phyloP scores from a whole-genome alignment of 2,329 filamentous ascomycete species.

The Tolypocladium cylindrosporum region DNA sequence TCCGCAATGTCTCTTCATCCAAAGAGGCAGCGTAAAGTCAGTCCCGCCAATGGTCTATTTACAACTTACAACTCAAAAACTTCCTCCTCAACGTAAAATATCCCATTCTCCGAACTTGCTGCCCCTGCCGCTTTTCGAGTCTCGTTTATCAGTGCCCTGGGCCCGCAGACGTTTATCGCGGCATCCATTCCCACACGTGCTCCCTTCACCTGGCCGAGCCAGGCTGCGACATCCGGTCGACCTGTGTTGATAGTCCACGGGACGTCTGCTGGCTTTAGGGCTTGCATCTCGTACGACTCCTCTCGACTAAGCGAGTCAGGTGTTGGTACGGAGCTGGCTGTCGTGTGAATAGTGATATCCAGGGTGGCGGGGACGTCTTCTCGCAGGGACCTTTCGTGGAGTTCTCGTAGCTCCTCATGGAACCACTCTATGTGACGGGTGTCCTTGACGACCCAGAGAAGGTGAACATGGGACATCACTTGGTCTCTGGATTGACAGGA shows the following conservation, averaged over 20 bases:
- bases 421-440: neutral
- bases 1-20: too few species aligned
- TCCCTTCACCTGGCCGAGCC: neutral
- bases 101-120: neutral
- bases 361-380: neutral
- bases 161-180: slow-evolving; percentile 1
- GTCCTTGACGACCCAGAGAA: neutral
- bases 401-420: neutral
- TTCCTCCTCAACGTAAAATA: neutral
- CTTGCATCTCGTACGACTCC: neutral
- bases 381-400: neutral
- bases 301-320: neutral
- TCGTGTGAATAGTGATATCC: neutral
- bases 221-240: neutral
- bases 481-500: neutral
- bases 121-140: neutral
- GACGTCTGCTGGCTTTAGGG: neutral
- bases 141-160: neutral
- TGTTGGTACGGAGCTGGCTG: neutral
- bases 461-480: neutral
- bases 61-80: neutral
- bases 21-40: too few species aligned
- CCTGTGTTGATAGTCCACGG: neutral
- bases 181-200: neutral
- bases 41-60: too few species aligned